These are phyloP conservation scores for Diplogelasinospora grovesii DNA, from an alignment of 495 filamentous ascomycete genomes.

Conservation along the genomic window DNA sequence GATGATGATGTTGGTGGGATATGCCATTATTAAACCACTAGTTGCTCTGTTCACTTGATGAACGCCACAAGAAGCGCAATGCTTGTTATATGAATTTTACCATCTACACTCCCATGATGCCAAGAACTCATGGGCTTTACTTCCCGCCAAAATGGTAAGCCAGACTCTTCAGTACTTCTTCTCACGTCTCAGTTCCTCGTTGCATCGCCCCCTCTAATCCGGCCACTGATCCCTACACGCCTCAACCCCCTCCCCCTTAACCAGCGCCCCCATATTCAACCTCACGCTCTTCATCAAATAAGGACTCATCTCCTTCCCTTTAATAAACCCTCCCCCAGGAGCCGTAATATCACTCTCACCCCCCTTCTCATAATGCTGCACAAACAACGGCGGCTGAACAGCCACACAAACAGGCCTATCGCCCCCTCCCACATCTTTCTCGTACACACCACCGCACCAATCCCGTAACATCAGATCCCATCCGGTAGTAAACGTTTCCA, in stretches of 20 bases:
- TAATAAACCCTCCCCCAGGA: constrained; percentile 38
- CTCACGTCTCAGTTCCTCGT: too few species aligned
- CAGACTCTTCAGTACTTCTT: too few species aligned
- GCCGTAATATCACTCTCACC: constrained; percentile 38
- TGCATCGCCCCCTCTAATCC: too few species aligned
- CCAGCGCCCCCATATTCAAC: constrained; percentile 34
- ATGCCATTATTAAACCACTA: constrained; percentile 42
- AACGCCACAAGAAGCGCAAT: too few species aligned
- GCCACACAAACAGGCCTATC: constrained; percentile 37
- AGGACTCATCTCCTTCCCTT: constrained; percentile 34
- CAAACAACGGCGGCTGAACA: constrained; percentile 42
- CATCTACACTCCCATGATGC: too few species aligned
- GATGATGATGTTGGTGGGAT: constrained; percentile 64
- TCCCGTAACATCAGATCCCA: constrained; percentile 43
- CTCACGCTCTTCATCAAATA: constrained; percentile 40
- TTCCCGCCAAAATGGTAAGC: too few species aligned
- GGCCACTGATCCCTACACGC: constrained; percentile 30
- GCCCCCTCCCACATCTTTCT: neutral
- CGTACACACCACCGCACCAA: constrained; percentile 36
- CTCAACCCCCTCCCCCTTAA: constrained; percentile 16
- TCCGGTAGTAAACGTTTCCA: constrained; percentile 28
- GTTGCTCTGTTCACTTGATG: too few species aligned
- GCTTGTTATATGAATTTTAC: too few species aligned
- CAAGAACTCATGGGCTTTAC: too few species aligned
- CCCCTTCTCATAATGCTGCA: constrained; percentile 34